Evolutionary conservation across 371 early-diverging fungal species (phyloP), one percentile per base, ranked within the genome.

Genomic region (Parasitella parasitica): DNA sequence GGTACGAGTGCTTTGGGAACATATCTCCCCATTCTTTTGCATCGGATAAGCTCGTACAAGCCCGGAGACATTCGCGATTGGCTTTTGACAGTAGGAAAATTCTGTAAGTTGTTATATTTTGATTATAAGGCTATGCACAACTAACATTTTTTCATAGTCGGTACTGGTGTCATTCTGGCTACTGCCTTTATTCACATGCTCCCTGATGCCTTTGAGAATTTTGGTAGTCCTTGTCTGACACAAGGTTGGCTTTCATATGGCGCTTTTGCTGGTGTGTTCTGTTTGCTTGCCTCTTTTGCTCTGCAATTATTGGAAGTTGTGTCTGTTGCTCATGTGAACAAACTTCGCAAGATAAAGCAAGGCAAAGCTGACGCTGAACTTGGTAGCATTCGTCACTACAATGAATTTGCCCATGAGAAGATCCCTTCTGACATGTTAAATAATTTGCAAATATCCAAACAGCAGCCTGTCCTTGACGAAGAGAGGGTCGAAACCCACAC

Each of bases 181-280:
- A 78, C 78, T 8, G 82, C 79, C 3, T 81, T 76, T 49, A 66
- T 81, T 27, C 82, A 81, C 54, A 75, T 81, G 74, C 55, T 81
- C 13, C 77, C 82, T 4, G 75, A 73, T 26, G 75, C 77, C 1
- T 53, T 75, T 22, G 67, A 64, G 35, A 70, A 73, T 12, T 81
- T 81, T 50, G 38, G 39, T n/a, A 77, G 74, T 12, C 76, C 75
- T 9, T 81, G 82, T 57, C 59, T 81, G 15, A 69, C 62, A 2
- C 55, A 35, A 3, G 70, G 66, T 0, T 76, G 77, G 74, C 59
- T 61, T 12, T 63, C 62, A 0, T 81, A 77, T 58, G 72, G 71
- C 32, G 73, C 76, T 1, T 80, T 76, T 65, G 75, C 67, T 11
- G 81, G 81, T 50, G 61, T 80, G 0, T 80, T 80, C 53, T 77